Evolutionary conservation across 2,329 filamentous ascomycete genomes (phyloP), one percentile per base, ranked within the genome.

Genomic region (Zymoseptoria ardabiliae): DNA sequence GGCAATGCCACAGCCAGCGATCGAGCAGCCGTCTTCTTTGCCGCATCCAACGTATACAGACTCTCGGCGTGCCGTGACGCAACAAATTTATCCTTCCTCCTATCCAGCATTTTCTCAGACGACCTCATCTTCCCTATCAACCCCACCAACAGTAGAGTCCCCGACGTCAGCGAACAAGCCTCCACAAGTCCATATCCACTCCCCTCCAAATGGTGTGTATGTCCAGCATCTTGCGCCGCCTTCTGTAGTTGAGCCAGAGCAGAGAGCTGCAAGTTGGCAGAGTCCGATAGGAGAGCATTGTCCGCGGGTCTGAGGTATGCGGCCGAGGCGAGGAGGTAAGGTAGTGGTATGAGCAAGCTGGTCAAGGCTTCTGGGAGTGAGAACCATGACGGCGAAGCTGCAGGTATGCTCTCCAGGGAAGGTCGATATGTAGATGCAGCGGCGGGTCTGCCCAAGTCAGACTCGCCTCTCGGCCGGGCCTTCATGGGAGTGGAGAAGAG

Each of bases 331-430:
- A 81, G 71, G 56, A 81, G 64, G 59, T 75, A 81, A 5, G 79
- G 79, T 23, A 81, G 70, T 7, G 78, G 78, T 23, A 81, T 71
- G 28, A 84, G 71, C 57, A 81, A 64, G 22, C 79, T 80, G 4
- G 79, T 79, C 58, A 82, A 62, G 4, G 78, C 70, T 67, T 83
- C 80, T 23, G 75, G 72, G 17, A 79, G 75, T 11, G 69, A 70
- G 60, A 71, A 70, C 65, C 66, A 71, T 55, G 66, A 64, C 8
- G 61, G 51, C 21, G 58, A 65, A 10, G 64, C 65, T 28, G 65
- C 50, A 10, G 58, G 61, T 51, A 64, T 56, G 21, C 59, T 66
- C 13, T 53, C 55, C 49, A 69, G 49, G 4, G 59, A 56, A 20
- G 65, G 63, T 30, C 61, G 58, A 49, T 67, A 66, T 61, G 61